A percentile compares a stretch with the other conserved stretches of the same genome.
phyloP scores from a whole-genome alignment of 768 basidiomycete genomes.

The Agrocybe chaxingu region DNA sequence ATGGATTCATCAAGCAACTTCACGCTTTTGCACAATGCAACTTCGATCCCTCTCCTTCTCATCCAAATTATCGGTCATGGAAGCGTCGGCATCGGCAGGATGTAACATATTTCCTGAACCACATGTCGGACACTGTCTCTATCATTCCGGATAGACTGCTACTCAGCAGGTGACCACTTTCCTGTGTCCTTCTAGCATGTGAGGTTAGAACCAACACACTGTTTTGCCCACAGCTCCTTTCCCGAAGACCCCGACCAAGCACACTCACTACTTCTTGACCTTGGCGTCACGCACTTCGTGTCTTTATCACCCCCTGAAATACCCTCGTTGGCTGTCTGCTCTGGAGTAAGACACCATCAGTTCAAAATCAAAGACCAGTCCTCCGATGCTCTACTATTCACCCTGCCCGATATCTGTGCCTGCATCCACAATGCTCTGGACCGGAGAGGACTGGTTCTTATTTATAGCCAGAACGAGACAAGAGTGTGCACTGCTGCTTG shows the following conservation, averaged over 20 bases:
- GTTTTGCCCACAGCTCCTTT: conserved; percentile 40
- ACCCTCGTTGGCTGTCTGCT: conserved; percentile 21
- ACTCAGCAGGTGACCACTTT: conserved; percentile 44
- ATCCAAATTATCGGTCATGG: conserved; percentile 54
- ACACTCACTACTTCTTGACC: conserved; percentile 45
- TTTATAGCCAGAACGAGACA: conserved; percentile 52
- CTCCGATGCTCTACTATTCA: conserved; percentile 39
- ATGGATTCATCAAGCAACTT: conserved; percentile 58
- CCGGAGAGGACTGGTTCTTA: conserved; percentile 44
- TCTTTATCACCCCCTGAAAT: conserved; percentile 52
- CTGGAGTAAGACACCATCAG: conserved; percentile 36
- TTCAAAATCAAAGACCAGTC: conserved; percentile 36
- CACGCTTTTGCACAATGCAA: conserved; percentile 50
- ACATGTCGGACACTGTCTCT: conserved; percentile 47
- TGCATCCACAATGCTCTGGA: conserved; percentile 43
- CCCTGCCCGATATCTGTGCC: conserved; percentile 41
- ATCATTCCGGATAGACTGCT: conserved; percentile 48
- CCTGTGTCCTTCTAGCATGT: neutral
- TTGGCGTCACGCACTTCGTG: conserved; percentile 52
- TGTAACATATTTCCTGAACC: conserved; percentile 49
- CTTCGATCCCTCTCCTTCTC: conserved; percentile 38
- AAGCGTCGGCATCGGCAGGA: conserved; percentile 51
- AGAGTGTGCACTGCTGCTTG: conserved; percentile 51
- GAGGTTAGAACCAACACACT: neutral
- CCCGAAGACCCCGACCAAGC: conserved; percentile 50